Conservation (phyloP, 257 asterid genomes). For the Solanum virginianum region DNA sequence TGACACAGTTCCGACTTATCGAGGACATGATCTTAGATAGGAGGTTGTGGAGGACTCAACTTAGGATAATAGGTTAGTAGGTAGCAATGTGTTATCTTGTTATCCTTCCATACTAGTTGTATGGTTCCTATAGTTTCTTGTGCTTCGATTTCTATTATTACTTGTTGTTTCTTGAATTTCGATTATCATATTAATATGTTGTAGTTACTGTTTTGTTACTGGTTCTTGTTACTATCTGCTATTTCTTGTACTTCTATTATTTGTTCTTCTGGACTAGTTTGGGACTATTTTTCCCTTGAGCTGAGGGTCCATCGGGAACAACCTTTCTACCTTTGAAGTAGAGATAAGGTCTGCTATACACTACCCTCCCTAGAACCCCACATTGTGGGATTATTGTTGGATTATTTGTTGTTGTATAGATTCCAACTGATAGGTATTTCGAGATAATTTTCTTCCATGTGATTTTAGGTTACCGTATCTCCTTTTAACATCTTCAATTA, state of each 20-base stretch:
- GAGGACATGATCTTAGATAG: too few relatives aligned
- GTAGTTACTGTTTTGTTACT: background rate
- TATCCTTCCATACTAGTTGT: too few relatives aligned
- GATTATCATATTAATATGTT: background rate
- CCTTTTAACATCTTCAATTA: background rate
- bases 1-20: too few relatives aligned
- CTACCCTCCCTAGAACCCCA: background rate
- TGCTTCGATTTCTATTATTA: background rate
- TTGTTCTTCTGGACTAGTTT: background rate
- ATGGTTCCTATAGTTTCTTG: background rate
- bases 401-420: background rate
- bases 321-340: background rate
- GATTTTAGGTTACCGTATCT: background rate
- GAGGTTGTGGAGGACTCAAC: too few relatives aligned
- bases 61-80: too few relatives aligned
- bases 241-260: background rate
- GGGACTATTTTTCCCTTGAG: background rate
- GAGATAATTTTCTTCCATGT: background rate
- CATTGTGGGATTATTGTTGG: background rate
- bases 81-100: too few relatives aligned
- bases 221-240: background rate
- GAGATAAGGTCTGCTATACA: background rate
- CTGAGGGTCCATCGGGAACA: background rate
- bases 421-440: background rate
- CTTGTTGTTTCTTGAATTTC: background rate